Percentiles rank a stretch among this genome's conserved stretches.
Conservation (phyloP, 2,329 filamentous ascomycete species). For the Trichocomaceae sp. region DNA sequence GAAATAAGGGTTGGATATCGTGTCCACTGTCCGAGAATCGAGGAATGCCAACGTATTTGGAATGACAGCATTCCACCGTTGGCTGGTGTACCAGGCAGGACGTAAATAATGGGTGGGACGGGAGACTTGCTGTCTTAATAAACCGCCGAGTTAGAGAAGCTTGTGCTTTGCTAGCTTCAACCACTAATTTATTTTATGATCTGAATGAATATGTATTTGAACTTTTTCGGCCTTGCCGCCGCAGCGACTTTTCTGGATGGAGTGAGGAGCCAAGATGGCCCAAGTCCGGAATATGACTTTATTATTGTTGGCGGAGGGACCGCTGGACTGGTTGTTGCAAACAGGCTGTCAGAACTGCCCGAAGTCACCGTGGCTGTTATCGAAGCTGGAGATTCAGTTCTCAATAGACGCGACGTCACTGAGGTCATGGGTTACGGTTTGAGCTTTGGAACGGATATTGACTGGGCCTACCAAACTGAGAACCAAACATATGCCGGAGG, state of each 20-base stretch:
- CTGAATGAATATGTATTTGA: neutral
- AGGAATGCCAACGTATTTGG: too few species aligned
- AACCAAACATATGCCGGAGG: constrained; percentile 33
- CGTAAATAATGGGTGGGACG: too few species aligned
- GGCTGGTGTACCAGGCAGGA: too few species aligned
- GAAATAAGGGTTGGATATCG: too few species aligned
- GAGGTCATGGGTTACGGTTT: constrained; percentile 18
- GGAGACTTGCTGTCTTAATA: too few species aligned
- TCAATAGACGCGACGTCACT: constrained; percentile 26
- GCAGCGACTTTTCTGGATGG: neutral
- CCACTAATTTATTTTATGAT: constrained; percentile 17
- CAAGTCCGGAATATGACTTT: constrained; percentile 20
- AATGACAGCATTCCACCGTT: too few species aligned
- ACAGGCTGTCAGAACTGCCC: constrained; percentile 27
- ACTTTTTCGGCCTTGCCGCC: neutral
- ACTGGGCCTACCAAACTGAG: constrained; percentile 37
- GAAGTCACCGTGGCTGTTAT: constrained; percentile 23
- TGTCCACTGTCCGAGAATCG: too few species aligned
- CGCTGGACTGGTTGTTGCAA: constrained; percentile 28
- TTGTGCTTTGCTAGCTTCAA: too few species aligned
- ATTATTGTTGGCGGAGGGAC: constrained; percentile 31
- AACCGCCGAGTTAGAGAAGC: too few species aligned
- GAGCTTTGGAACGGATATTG: constrained; percentile 30
- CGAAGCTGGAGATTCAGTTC: constrained; percentile 24
- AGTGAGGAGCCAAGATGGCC: neutral